phyloP scores from a whole-genome alignment of 768 basidiomycete genomes.

The Trametes cubensis region DNA sequence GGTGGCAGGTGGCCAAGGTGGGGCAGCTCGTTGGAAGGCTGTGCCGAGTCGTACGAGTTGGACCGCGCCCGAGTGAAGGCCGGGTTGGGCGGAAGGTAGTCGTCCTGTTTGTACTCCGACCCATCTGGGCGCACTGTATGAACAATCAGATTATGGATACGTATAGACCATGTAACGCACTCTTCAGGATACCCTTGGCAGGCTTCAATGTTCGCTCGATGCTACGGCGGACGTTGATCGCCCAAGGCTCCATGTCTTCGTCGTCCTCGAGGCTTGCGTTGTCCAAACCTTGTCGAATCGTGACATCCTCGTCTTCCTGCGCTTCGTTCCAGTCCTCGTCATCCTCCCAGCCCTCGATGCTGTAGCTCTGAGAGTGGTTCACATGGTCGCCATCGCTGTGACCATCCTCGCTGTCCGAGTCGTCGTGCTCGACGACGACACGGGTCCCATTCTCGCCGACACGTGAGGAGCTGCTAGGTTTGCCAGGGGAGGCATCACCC shows the following conservation, averaged over 20 bases:
- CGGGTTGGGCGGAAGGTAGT: constrained; percentile 43
- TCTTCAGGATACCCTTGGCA: constrained; percentile 86
- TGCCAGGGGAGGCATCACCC: constrained; percentile 47
- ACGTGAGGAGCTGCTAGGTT: constrained; percentile 39
- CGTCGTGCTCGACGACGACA: constrained; percentile 74
- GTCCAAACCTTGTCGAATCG: constrained; percentile 66
- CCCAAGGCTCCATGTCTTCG: constrained; percentile 75
- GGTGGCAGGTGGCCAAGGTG: constrained; percentile 82
- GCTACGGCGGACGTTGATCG: constrained; percentile 70
- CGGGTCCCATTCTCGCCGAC: constrained; percentile 70
- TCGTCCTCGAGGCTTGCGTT: constrained; percentile 54
- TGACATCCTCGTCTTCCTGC: constrained; percentile 71
- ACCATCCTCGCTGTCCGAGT: constrained; percentile 48
- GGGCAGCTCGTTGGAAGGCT: constrained; percentile 58
- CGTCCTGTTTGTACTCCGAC: constrained; percentile 65
- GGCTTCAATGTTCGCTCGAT: constrained; percentile 68
- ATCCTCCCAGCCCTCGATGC: constrained; percentile 69
- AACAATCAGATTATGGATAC: constrained; percentile 17
- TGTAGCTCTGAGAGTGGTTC: constrained; percentile 39
- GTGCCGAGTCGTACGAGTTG: constrained; percentile 74
- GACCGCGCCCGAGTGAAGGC: constrained; percentile 63
- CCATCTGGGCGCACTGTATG: constrained; percentile 52
- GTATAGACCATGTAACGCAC: constrained; percentile 48
- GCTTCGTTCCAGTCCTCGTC: constrained; percentile 78
- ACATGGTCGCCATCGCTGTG: constrained; percentile 55